A percentile compares a stretch with the other conserved stretches of the same genome.
Conservation (phyloP, 106 monocot genomes). For the Hemerocallis citrina region DNA sequence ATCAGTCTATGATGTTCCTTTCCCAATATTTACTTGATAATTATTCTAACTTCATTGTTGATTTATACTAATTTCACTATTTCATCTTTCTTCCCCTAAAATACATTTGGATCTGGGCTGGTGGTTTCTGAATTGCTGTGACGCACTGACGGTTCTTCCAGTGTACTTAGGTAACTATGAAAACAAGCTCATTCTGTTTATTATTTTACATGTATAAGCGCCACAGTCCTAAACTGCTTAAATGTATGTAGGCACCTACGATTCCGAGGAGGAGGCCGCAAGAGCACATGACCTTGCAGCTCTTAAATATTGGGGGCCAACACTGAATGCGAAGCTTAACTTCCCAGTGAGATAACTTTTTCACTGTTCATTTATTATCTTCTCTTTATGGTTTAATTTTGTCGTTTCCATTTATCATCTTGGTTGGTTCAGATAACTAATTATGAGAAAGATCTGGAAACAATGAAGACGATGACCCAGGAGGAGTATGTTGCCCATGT, state of each 20-base stretch:
- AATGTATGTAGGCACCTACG: constrained; percentile 42
- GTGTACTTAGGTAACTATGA: constrained; percentile 53
- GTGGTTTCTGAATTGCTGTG: constrained; percentile 11
- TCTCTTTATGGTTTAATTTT: neutral
- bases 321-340: constrained; percentile 42
- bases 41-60: too few relatives aligned
- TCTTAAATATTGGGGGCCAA: constrained; percentile 57
- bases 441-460: constrained; percentile 50
- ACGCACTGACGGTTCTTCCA: constrained; percentile 30
- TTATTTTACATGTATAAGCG: neutral
- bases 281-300: constrained; percentile 67
- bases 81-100: neutral
- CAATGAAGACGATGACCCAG: constrained; percentile 52
- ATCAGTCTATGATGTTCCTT: too few relatives aligned
- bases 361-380: neutral
- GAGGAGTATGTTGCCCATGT: constrained; percentile 65
- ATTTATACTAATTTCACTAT: neutral
- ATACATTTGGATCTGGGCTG: neutral
- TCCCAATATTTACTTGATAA: too few relatives aligned
- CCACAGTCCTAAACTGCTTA: neutral
- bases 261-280: constrained; percentile 61
- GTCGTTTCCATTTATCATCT: neutral
- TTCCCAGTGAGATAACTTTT: constrained; percentile 35
- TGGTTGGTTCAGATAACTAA: constrained; percentile 30
- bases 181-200: neutral